Percentiles rank a stretch among this genome's conserved stretches.
These are phyloP conservation scores for Ophiostoma piceae DNA, from an alignment of 2,329 filamentous ascomycete genomes.

Conservation along the genomic window DNA sequence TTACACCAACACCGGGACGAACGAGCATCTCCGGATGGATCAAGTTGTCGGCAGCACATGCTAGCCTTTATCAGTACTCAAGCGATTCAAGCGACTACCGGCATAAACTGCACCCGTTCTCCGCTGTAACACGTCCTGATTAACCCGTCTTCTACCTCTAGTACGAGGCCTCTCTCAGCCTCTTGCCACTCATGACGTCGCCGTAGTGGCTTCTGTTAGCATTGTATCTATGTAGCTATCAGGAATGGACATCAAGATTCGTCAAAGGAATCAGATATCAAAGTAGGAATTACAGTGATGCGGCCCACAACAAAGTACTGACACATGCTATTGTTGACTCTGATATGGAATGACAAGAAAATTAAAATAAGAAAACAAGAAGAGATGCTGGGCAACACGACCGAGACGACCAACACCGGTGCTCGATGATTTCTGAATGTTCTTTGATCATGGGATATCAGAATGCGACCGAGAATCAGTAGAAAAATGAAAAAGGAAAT, in stretches of 20 bases:
- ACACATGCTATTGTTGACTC: neutral
- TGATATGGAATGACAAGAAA: neutral
- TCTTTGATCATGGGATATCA: neutral
- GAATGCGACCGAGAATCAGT: neutral
- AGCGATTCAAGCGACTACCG: neutral
- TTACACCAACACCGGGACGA: neutral
- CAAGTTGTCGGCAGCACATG: neutral
- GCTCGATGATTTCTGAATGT: neutral
- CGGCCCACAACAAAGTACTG: constrained; percentile 6
- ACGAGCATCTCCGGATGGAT: neutral
- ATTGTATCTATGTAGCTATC: neutral
- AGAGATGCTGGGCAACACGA: neutral
- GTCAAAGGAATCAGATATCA: neutral
- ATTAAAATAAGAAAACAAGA: too few relatives aligned
- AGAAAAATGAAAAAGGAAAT: too few relatives aligned
- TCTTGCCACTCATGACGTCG: neutral
- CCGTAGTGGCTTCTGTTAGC: neutral
- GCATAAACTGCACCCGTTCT: neutral
- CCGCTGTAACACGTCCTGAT: neutral
- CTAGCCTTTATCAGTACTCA: neutral
- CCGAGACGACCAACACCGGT: neutral
- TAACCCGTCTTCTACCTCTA: neutral
- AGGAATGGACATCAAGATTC: neutral
- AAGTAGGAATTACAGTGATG: neutral
- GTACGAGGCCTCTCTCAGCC: constrained; percentile 2